phyloP scores from a whole-genome alignment of 257 asterid genomes.

The Craterostigma plantagineum region DNA sequence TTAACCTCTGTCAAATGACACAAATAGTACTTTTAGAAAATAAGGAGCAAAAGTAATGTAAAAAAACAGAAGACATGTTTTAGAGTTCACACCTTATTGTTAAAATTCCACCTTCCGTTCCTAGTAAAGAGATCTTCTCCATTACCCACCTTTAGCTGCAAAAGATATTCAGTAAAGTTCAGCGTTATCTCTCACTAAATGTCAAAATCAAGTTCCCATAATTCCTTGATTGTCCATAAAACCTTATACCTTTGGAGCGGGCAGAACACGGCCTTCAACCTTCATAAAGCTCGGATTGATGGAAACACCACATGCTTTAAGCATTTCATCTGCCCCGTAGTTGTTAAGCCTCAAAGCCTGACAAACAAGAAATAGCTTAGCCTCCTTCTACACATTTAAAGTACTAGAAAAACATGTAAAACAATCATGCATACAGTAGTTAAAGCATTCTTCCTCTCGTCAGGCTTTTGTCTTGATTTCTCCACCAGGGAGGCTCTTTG shows the following conservation, averaged over 20 bases:
- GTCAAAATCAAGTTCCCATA: neutral
- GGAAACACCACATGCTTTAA: constrained; percentile 34
- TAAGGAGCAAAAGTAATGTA: neutral
- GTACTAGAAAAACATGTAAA: neutral
- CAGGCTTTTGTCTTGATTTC: constrained; percentile 60
- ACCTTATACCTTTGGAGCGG: constrained; percentile 40
- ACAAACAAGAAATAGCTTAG: neutral
- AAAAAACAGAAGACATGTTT: neutral
- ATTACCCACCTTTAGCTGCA: constrained; percentile 74
- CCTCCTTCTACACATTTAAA: constrained; percentile 1
- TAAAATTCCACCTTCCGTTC: constrained; percentile 85
- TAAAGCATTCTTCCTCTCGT: constrained; percentile 36
- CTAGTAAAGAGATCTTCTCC: constrained; percentile 67
- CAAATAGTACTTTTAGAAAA: neutral
- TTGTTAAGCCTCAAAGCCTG: constrained; percentile 39
- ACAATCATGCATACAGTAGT: constrained; percentile 18
- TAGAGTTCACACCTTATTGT: constrained; percentile 39
- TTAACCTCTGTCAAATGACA: constrained; percentile 33
- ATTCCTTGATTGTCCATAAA: neutral
- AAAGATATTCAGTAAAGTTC: constrained; percentile 6
- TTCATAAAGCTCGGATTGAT: constrained; percentile 26
- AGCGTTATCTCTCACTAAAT: no score
- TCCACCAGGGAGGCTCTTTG: constrained; percentile 70
- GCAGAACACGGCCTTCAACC: constrained; percentile 46
- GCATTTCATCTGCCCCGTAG: constrained; percentile 36